phyloP scores from a whole-genome alignment of 2,329 filamentous ascomycete species.

The Botrytis deweyae region DNA sequence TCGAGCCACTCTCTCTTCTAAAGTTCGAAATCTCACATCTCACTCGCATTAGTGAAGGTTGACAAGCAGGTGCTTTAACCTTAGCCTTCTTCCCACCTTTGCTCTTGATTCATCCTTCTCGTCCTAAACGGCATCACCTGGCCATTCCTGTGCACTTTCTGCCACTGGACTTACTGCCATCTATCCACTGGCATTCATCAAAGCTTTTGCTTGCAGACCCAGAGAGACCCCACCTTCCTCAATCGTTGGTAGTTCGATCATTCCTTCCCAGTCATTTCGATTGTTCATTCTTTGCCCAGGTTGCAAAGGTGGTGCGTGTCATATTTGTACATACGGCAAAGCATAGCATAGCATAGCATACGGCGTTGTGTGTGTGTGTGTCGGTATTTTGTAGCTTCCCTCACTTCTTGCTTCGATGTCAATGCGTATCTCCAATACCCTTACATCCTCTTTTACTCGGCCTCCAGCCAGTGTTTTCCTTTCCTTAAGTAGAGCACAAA shows the following conservation, averaged over 20 bases:
- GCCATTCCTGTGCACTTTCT: background rate
- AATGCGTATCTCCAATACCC: conserved; percentile 37
- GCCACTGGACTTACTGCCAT: background rate
- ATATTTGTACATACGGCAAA: background rate
- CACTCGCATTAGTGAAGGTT: background rate
- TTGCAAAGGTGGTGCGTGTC: conserved; percentile 15
- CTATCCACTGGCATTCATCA: background rate
- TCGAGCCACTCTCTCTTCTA: background rate
- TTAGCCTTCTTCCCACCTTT: background rate
- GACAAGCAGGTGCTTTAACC: background rate
- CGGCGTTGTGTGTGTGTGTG: background rate
- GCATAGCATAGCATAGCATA: background rate
- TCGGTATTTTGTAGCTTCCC: background rate
- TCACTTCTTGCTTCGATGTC: conserved; percentile 21
- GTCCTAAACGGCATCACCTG: background rate
- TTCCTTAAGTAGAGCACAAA: conserved; percentile 27
- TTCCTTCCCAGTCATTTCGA: conserved; percentile 19
- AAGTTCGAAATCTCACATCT: background rate
- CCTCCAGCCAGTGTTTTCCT: conserved; percentile 30
- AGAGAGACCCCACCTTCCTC: conserved; percentile 12
- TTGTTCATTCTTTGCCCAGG: background rate
- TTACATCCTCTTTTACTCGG: conserved; percentile 31
- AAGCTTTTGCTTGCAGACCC: background rate
- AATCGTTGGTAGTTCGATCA: conserved; percentile 14
- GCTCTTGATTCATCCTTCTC: background rate